Base-by-base conservation (phyloP, 2,329 filamentous ascomycete species). In the Fusarium vanettenii region DNA sequence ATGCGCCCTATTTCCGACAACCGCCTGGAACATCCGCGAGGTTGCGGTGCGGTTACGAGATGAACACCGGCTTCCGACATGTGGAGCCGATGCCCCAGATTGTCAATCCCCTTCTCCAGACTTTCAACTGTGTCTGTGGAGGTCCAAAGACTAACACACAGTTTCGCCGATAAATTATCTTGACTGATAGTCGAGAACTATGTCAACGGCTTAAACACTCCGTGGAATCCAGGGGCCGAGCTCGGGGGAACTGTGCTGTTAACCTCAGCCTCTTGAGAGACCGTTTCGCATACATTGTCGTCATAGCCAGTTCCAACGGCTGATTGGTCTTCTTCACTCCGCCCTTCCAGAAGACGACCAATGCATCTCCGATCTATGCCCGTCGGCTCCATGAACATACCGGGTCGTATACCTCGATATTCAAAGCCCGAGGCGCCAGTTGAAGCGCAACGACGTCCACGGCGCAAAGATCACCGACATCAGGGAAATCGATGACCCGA, bases 281-380 rank as follows among this genome's bases (percentile, higher is more conserved):
- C 31, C 29, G 35, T 59, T 39, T 59, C 33, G 14, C 31, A 37
- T 37, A 37, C 55, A 37, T 71, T 64, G 50, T 68, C 43, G 52
- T 60, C 67, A 73, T 55, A 55, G 48, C 10, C 48, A n/a, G 27
- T 20, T 43, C 45, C 37, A 22, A 27, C 27, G 57, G 45, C 61
- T 72, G 65, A 69, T 72, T 72, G 69, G 71, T 61, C 25, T 65
- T 45, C 22, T 13, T 10, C 20, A 35, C 52, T 72, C 39, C 50
- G 6, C n/a, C 37, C 48, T 74, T 61, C 45, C 59, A 68, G 35
- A 74, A 71, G 63, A 60, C n/a, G 33, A 41, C 27, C 31, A 35
- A 27, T 33, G 27, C 56, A 74, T 57, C 48, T 35, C 72, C 72
- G 72, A 69, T 27, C 35, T 66, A 74, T 69, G 45, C 18, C 72